Conservation (phyloP, 2,329 filamentous ascomycete species). For the Chalaropsis ovoidea region DNA sequence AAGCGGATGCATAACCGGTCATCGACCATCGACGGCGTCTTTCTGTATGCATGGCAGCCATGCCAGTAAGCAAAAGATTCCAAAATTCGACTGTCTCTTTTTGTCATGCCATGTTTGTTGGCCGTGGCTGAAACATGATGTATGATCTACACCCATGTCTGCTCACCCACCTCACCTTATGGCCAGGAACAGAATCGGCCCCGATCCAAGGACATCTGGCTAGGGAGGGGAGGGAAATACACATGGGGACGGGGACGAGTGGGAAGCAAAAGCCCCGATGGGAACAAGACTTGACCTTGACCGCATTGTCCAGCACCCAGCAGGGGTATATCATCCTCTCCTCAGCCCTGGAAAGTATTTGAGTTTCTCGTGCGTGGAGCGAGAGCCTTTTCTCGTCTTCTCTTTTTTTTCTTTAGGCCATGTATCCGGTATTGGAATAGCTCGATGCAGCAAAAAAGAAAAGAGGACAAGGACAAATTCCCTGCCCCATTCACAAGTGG, state of each 20-base stretch:
- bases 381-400: not conserved
- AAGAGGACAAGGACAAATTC: too few relatives aligned
- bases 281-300: conserved; percentile 3
- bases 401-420: not conserved
- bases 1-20: not conserved
- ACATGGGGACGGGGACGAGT: not conserved
- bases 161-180: not conserved
- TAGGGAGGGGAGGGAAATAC: not conserved
- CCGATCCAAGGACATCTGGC: not conserved
- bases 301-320: not conserved
- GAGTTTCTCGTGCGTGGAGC: conserved; percentile 5
- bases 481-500: too few relatives aligned
- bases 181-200: not conserved
- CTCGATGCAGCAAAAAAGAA: too few relatives aligned
- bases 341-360: conserved; percentile 21
- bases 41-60: not conserved
- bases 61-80: not conserved
- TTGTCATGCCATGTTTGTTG: conserved; percentile 3
- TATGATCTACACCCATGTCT: not conserved
- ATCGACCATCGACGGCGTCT: not conserved
- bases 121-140: conserved; percentile 9
- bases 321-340: not conserved
- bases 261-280: not conserved
- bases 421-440: not conserved
- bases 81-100: not conserved